Conservation (phyloP, 2,329 filamentous ascomycete genomes). For the Albifimbria verrucaria region DNA sequence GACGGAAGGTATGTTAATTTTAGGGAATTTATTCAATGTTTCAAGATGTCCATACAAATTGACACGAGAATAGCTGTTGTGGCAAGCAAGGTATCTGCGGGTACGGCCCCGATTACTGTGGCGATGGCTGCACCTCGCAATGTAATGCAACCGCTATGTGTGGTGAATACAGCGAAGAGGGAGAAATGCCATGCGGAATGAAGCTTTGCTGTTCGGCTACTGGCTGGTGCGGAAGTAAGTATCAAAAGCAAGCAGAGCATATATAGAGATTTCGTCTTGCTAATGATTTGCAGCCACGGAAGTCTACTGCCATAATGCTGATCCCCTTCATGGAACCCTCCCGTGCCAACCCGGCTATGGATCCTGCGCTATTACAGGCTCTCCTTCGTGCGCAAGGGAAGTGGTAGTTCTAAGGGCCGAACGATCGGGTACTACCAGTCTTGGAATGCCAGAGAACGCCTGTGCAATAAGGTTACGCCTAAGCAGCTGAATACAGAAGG, state of each 20-base stretch:
- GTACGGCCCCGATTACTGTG: conserved; percentile 6
- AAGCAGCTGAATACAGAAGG: conserved; percentile 8
- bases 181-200: conserved; percentile 19
- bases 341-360: conserved; percentile 33
- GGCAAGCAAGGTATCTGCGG: conserved; percentile 5
- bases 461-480: conserved; percentile 9
- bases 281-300: not conserved
- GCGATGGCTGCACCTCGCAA: conserved; percentile 3
- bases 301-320: not conserved
- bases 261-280: not conserved
- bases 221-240: conserved; percentile 20
- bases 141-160: conserved; percentile 28
- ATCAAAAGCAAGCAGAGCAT: not conserved
- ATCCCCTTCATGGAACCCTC: not conserved
- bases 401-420: conserved; percentile 19
- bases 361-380: conserved; percentile 13
- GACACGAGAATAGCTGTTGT: not conserved
- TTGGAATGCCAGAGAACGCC: conserved; percentile 9
- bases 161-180: conserved; percentile 17
- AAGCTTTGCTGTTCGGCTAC: conserved; percentile 23
- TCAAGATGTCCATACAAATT: not conserved
- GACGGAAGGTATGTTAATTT: not conserved
- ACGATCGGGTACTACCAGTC: conserved; percentile 12
- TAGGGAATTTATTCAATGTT: not conserved
- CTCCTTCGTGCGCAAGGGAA: conserved; percentile 20